Evolutionary conservation across 495 filamentous ascomycete genomes (phyloP).

Genomic region (Trichoderma erinaceum): DNA sequence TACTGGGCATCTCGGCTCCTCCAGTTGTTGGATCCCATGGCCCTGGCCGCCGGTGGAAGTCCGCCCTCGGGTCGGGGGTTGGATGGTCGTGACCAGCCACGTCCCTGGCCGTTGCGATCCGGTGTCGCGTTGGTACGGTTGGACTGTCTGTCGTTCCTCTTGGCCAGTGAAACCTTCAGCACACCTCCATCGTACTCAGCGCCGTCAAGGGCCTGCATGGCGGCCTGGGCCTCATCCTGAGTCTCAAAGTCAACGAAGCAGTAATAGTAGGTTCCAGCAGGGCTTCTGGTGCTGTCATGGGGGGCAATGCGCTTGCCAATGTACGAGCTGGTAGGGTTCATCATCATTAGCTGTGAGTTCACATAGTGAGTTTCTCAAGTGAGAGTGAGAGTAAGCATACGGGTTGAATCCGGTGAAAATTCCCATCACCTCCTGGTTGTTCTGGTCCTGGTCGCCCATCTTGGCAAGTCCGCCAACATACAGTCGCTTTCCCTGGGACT

Average conservation of each 20-base stretch:
- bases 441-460: slow-evolving; percentile 49
- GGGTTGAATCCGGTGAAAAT: slow-evolving; percentile 56
- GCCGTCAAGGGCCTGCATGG: slow-evolving; percentile 31
- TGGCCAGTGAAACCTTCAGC: slow-evolving; percentile 9
- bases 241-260: slow-evolving; percentile 60
- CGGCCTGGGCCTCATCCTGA: slow-evolving; percentile 47
- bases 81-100: neutral
- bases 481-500: slow-evolving; percentile 44
- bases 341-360: slow-evolving; percentile 19
- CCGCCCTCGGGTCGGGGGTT: slow-evolving; percentile 5
- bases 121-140: neutral
- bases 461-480: slow-evolving; percentile 59
- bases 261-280: slow-evolving; percentile 57
- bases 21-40: slow-evolving; percentile 14
- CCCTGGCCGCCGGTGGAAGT: neutral
- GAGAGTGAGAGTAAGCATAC: slow-evolving; percentile 22
- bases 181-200: neutral
- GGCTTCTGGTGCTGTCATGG: slow-evolving; percentile 45
- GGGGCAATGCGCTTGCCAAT: slow-evolving; percentile 60
- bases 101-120: slow-evolving; percentile 9
- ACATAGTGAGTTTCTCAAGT: neutral
- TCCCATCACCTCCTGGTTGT: slow-evolving; percentile 46
- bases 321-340: slow-evolving; percentile 32
- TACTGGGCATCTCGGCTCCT: neutral
- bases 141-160: neutral